These are phyloP conservation scores for Monosporozyma solicola DNA, from an alignment of 805 yeast genomes.

Conservation along the genomic window DNA sequence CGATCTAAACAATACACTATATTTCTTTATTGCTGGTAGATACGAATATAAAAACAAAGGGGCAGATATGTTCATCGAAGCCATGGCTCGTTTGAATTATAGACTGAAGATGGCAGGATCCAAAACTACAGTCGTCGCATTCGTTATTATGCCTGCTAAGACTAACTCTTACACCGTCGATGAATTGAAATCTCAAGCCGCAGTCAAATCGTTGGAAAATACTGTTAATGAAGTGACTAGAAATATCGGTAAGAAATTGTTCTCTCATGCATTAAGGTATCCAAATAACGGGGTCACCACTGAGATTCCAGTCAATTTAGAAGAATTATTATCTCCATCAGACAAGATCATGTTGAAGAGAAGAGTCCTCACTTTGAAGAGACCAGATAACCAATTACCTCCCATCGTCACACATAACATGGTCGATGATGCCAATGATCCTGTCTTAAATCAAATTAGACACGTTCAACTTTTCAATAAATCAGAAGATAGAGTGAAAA, in stretches of 20 bases:
- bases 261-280: constrained; percentile 80
- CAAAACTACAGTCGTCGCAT: constrained; percentile 90
- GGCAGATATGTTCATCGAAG: constrained; percentile 88
- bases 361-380: constrained; percentile 84
- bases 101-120: constrained; percentile 72
- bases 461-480: constrained; percentile 83
- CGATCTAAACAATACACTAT: constrained; percentile 85
- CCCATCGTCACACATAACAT: constrained; percentile 96
- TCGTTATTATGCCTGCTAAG: constrained; percentile 97
- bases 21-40: constrained; percentile 94
- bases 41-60: constrained; percentile 96
- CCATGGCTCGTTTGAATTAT: constrained; percentile 87
- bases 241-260: constrained; percentile 74
- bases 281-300: constrained; percentile 41
- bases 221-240: constrained; percentile 83
- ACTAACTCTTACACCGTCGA: constrained; percentile 93
- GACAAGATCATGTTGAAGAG: constrained; percentile 86
- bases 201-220: constrained; percentile 78
- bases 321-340: constrained; percentile 76
- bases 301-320: constrained; percentile 65
- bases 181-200: constrained; percentile 94
- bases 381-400: constrained; percentile 65
- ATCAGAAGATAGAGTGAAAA: constrained; percentile 85
- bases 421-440: constrained; percentile 87
- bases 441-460: constrained; percentile 84